phyloP scores from a whole-genome alignment of 2,329 filamentous ascomycete genomes.

The Cercospora sp. region DNA sequence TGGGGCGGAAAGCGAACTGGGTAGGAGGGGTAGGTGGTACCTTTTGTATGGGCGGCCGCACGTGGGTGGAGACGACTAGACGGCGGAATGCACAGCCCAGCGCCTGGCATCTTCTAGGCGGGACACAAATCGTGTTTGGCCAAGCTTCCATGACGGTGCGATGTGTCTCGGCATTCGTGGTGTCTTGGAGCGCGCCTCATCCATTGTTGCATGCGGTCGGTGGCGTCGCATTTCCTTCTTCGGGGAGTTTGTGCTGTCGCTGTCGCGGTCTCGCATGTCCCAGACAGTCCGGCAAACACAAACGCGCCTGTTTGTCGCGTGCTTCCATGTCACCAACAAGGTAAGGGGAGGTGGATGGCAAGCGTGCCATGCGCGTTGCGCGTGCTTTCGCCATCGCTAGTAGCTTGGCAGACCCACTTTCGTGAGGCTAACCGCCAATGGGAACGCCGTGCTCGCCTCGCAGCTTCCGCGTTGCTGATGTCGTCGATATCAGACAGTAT shows the following conservation, averaged over 20 bases:
- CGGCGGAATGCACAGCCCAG: slow-evolving; percentile 20
- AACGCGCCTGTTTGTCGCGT: not conserved
- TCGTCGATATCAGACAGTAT: not conserved
- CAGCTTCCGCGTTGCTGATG: not conserved
- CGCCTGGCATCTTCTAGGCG: slow-evolving; percentile 23
- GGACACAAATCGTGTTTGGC: slow-evolving; percentile 17
- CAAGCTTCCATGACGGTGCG: slow-evolving; percentile 8
- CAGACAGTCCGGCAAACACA: not conserved
- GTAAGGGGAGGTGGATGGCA: not conserved
- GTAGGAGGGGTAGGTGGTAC: slow-evolving; percentile 6
- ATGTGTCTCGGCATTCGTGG: slow-evolving; percentile 1
- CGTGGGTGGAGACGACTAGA: slow-evolving; percentile 7
- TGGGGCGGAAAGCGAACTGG: not conserved
- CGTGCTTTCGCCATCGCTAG: not conserved
- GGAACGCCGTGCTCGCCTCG: not conserved
- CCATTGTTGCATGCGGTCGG: not conserved
- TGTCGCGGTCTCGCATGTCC: not conserved
- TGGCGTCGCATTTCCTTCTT: not conserved
- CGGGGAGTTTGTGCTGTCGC: not conserved
- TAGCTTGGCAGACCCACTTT: not conserved
- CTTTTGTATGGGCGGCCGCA: slow-evolving; percentile 10
- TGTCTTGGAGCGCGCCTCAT: not conserved
- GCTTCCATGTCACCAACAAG: not conserved
- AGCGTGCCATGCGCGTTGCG: not conserved
- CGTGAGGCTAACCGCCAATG: not conserved